Conservation (phyloP, 768 basidiomycete species). For the Termitomyces titanicus region DNA sequence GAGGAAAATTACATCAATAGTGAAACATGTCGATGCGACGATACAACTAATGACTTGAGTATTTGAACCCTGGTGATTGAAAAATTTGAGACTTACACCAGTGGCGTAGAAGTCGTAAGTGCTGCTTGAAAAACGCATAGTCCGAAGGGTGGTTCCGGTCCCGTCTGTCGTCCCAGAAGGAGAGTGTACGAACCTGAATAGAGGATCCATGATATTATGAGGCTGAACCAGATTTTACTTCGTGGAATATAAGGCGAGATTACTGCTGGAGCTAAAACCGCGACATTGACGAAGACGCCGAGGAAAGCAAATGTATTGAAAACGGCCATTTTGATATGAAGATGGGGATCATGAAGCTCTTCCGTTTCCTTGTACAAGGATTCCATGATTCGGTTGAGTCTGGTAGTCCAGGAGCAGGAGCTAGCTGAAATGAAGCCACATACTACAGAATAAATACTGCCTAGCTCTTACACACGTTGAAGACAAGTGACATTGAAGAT, state of each 20-base stretch:
- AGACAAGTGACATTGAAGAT: background rate
- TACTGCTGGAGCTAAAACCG: background rate
- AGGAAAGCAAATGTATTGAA: background rate
- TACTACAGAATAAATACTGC: background rate
- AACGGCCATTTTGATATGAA: background rate
- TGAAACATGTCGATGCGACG: slow-evolving; percentile 7
- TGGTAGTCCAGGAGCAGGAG: background rate
- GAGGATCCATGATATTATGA: slow-evolving; percentile 2
- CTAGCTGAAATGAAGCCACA: background rate
- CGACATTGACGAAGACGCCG: background rate
- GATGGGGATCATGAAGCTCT: background rate
- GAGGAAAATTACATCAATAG: background rate
- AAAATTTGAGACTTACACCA: slow-evolving; percentile 3
- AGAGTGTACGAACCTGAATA: slow-evolving; percentile 7
- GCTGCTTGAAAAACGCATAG: slow-evolving; percentile 6
- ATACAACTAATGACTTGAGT: slow-evolving; percentile 3
- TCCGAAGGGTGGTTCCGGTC: slow-evolving; percentile 4
- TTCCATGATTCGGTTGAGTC: background rate
- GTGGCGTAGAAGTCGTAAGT: background rate
- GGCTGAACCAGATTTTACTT: slow-evolving; percentile 3
- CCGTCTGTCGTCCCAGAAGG: slow-evolving; percentile 3
- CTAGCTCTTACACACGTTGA: background rate
- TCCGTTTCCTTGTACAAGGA: background rate
- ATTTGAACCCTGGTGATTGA: background rate
- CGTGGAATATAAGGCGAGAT: background rate